Evolutionary conservation across 306 rosid species (phyloP).

Genomic region (Rosa multiflora): DNA sequence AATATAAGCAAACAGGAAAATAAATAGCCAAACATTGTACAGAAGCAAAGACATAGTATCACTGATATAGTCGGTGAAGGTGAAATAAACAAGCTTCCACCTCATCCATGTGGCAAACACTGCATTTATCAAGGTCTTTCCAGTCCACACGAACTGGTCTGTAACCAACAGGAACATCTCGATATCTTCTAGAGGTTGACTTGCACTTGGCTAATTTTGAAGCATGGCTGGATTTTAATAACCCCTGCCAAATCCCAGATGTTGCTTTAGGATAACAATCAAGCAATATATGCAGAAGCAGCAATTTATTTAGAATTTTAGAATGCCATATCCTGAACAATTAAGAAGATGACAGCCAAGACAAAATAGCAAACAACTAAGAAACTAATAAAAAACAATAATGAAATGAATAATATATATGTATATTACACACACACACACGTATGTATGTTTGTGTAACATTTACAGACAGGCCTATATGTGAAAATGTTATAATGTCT

Average conservation of each 20-base stretch:
- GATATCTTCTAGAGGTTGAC: conserved; percentile 58
- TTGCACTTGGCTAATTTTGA: conserved; percentile 52
- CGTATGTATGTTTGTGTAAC: not conserved
- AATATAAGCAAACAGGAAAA: conserved; percentile 9
- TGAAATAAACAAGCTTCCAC: conserved; percentile 35
- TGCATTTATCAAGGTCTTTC: conserved; percentile 99
- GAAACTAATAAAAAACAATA: not conserved
- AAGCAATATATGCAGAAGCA: conserved; percentile 2
- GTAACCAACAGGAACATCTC: conserved; percentile 70
- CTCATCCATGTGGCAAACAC: conserved; percentile 99
- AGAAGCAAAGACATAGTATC: not conserved
- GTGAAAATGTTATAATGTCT: not conserved
- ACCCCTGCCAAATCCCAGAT: conserved; percentile 52
- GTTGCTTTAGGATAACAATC: conserved; percentile 20
- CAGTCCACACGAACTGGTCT: conserved; percentile 97
- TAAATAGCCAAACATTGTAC: conserved; percentile 12
- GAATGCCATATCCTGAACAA: conserved; percentile 16
- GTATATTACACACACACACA: no score
- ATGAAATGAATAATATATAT: not conserved
- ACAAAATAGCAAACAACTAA: not conserved
- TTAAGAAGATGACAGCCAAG: not conserved
- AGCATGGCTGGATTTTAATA: conserved; percentile 60
- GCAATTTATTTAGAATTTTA: not conserved
- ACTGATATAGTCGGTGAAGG: not conserved
- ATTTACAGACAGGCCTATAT: not conserved